These are phyloP conservation scores for Candida tunisiensis DNA, from an alignment of 1,139 yeast genomes.

Conservation along the genomic window DNA sequence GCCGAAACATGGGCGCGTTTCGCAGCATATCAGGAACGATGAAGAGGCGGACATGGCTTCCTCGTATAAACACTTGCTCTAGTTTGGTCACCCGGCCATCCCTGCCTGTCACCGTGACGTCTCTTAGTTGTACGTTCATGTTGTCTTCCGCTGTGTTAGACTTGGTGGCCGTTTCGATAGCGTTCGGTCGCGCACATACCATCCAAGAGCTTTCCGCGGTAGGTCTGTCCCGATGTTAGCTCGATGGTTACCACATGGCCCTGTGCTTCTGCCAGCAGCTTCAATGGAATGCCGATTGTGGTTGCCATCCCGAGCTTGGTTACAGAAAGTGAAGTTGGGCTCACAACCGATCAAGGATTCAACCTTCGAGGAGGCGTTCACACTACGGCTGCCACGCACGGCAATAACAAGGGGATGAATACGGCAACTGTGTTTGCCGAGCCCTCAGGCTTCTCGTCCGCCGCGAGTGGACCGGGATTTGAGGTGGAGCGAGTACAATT, in stretches of 20 bases:
- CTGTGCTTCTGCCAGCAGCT: slow-evolving; percentile 54
- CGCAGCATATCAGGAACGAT: slow-evolving; percentile 73
- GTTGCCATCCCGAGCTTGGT: not conserved
- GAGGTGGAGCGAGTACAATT: slow-evolving; percentile 37
- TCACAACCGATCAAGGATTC: slow-evolving; percentile 2
- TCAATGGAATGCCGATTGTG: slow-evolving; percentile 63
- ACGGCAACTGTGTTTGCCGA: not conserved
- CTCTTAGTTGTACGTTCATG: slow-evolving; percentile 80
- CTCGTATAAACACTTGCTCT: slow-evolving; percentile 81
- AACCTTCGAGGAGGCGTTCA: not conserved
- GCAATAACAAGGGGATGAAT: not conserved
- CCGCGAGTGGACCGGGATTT: slow-evolving; percentile 15
- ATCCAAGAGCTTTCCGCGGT: slow-evolving; percentile 72
- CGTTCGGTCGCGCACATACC: slow-evolving; percentile 22
- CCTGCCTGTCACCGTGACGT: slow-evolving; percentile 62
- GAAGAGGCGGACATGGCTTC: slow-evolving; percentile 75
- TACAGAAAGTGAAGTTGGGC: too few relatives aligned
- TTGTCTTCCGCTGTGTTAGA: slow-evolving; percentile 43
- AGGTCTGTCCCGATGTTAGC: slow-evolving; percentile 70
- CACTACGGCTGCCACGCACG: not conserved
- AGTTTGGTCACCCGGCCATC: slow-evolving; percentile 64
- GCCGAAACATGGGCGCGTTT: slow-evolving; percentile 73
- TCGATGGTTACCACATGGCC: slow-evolving; percentile 82
- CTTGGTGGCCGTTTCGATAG: not conserved
- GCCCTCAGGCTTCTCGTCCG: too few relatives aligned